Base-by-base conservation (phyloP, 306 rosid species). In the Spatholobus suberectus region DNA sequence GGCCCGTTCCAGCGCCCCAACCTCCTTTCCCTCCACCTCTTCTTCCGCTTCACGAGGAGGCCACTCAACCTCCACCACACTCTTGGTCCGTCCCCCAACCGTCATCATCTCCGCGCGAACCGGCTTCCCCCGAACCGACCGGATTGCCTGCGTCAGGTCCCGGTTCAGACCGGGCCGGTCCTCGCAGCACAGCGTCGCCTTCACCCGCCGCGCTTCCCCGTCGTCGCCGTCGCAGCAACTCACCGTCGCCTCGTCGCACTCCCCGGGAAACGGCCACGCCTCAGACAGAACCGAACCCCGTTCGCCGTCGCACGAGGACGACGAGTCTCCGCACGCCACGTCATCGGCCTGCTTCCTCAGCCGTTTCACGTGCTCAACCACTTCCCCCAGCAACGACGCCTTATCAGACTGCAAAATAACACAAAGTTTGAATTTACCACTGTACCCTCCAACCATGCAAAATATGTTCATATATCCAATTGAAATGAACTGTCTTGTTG, bases 301-400 rank as follows among this genome's bases (percentile, higher is more conserved):
- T n/a, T 78, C 80, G 5, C 34, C 51, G 0, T 78, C 59, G 37
- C 65, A 14, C 1, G 77, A 55, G 1, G 77, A 27, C 0, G 86
- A 66, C 1, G 79, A 37, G 24, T 71, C 88, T 11, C 73, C 80
- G 6, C 51, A 59, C 26, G 78, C 92, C 80, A 90, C 78, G 70
- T 91, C 95, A 78, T 62, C 87, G 1, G 88, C 94, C 23, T 80
- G 51, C 73, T 81, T 85, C 84, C 85, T 82, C 63, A 95, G 68
- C 87, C 93, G 92, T 75, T 86, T 88, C 79, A 95, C 92, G 69
- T 84, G 95, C 27, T 85, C 86, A 70, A 93, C 98, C 74, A 95
- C 98, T 84, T 90, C 94, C 83, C 90, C 95, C 1, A 95, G 91
- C 87, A 95, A 70, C 82, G 95, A 89, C 37, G 97, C 98, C 90